A percentile compares a stretch with the other conserved stretches of the same genome.
Conservation (phyloP, 768 basidiomycete genomes). For the Leucocoprinus birnbaumii region DNA sequence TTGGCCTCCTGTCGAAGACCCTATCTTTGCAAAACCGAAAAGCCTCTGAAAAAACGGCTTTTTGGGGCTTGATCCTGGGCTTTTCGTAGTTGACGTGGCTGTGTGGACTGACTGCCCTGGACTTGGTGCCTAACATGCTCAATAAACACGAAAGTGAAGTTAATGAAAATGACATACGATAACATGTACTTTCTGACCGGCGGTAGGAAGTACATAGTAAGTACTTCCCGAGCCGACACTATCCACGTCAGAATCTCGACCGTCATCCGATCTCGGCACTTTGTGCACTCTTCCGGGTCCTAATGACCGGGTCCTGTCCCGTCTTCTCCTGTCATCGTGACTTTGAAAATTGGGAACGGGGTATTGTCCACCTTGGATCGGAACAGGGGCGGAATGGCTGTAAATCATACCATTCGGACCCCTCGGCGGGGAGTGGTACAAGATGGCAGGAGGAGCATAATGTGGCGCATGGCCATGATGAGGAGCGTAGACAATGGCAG, state of each 20-base stretch:
- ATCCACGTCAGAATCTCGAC: conserved; percentile 25
- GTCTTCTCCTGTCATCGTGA: conserved; percentile 22
- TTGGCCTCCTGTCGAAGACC: conserved; percentile 28
- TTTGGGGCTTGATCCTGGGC: conserved; percentile 44
- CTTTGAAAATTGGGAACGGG: conserved; percentile 41
- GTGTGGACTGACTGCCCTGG: conserved; percentile 54
- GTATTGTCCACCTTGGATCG: conserved; percentile 24
- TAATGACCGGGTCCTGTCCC: conserved; percentile 17
- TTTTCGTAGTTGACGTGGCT: conserved; percentile 56
- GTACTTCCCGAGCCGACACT: conserved; percentile 61
- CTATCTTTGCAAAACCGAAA: conserved; percentile 44
- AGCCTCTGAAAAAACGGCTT: conserved; percentile 61
- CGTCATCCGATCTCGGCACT: conserved; percentile 10
- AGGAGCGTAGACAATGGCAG: conserved; percentile 56
- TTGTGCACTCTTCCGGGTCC: conserved; percentile 15
- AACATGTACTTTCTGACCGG: conserved; percentile 73
- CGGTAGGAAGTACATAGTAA: conserved; percentile 69
- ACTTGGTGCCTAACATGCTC: conserved; percentile 28
- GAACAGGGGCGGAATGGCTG: conserved; percentile 63
- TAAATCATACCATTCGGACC: conserved; percentile 63
- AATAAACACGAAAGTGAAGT: conserved; percentile 15
- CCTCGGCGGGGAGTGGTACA: conserved; percentile 49
- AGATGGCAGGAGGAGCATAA: conserved; percentile 60
- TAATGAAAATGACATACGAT: conserved; percentile 48
- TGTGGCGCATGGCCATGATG: conserved; percentile 42